Evolutionary conservation across 1,284 basidiomycete genomes (phyloP).

Genomic region (Fomitiporia mediterranea): DNA sequence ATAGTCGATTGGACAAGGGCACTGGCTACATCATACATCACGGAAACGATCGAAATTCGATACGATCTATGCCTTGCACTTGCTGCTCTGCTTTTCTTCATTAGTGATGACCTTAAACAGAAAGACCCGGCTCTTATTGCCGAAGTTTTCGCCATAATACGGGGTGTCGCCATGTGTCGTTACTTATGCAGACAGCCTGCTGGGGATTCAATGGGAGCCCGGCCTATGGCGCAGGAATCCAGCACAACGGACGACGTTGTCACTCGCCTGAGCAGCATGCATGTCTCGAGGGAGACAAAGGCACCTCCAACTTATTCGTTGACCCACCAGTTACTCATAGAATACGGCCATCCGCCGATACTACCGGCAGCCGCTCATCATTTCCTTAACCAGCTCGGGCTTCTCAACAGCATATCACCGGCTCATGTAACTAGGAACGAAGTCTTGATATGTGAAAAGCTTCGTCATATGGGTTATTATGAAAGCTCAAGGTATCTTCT

Average conservation of each 20-base stretch:
- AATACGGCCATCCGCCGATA: slow-evolving; percentile 39
- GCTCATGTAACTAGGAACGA: slow-evolving; percentile 62
- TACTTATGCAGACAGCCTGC: slow-evolving; percentile 55
- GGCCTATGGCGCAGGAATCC: slow-evolving; percentile 27
- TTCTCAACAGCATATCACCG: slow-evolving; percentile 62
- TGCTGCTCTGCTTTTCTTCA: slow-evolving; percentile 66
- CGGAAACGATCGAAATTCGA: slow-evolving; percentile 59
- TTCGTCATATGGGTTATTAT: slow-evolving; percentile 63
- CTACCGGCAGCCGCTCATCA: slow-evolving; percentile 59
- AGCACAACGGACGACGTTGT: slow-evolving; percentile 58
- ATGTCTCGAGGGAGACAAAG: slow-evolving; percentile 51
- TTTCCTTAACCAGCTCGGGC: slow-evolving; percentile 60
- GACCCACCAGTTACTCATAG: slow-evolving; percentile 61
- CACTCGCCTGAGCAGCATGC: slow-evolving; percentile 62
- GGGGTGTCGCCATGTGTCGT: slow-evolving; percentile 65
- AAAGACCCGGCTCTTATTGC: slow-evolving; percentile 65
- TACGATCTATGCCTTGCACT: slow-evolving; percentile 68
- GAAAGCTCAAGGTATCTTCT: slow-evolving; percentile 60
- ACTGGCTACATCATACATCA: slow-evolving; percentile 56
- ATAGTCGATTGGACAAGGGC: slow-evolving; percentile 58
- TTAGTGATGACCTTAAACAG: slow-evolving; percentile 51
- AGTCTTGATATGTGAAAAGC: slow-evolving; percentile 63
- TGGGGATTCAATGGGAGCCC: slow-evolving; percentile 36
- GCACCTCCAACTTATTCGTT: slow-evolving; percentile 61
- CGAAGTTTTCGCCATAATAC: slow-evolving; percentile 74